Percentiles rank a stretch among this genome's conserved stretches.
phyloP scores from a whole-genome alignment of 2,329 filamentous ascomycete genomes.

The Talaromyces sp. region DNA sequence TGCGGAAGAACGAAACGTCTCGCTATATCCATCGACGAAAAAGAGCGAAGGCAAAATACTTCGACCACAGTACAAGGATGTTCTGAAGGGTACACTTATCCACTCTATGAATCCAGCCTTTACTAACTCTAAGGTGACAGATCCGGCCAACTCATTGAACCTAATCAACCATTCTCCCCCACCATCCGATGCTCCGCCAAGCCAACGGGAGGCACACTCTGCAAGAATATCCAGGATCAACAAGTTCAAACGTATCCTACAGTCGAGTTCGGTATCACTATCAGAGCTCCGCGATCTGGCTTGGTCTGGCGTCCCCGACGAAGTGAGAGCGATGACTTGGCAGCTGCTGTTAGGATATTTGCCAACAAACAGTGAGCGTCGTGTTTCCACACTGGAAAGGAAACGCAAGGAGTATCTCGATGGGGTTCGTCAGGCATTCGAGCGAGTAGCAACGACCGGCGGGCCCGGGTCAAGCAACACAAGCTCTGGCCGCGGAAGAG shows the following conservation, averaged over 20 bases:
- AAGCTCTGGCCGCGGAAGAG: slow-evolving; percentile 56
- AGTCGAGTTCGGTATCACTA: slow-evolving; percentile 83
- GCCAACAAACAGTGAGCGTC: slow-evolving; percentile 90
- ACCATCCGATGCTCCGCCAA: slow-evolving; percentile 67
- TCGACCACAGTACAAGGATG: slow-evolving; percentile 95
- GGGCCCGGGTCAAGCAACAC: slow-evolving; percentile 36
- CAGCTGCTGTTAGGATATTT: slow-evolving; percentile 91
- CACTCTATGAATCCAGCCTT: background rate
- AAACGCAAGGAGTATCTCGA: slow-evolving; percentile 97
- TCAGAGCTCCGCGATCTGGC: slow-evolving; percentile 77
- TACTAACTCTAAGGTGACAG: slow-evolving; percentile 21
- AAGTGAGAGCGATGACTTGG: slow-evolving; percentile 99
- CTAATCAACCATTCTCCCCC: slow-evolving; percentile 82
- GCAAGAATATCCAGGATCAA: slow-evolving; percentile 91
- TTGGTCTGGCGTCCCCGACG: slow-evolving; percentile 91
- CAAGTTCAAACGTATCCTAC: slow-evolving; percentile 94
- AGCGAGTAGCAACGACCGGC: slow-evolving; percentile 44
- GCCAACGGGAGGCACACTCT: slow-evolving; percentile 80
- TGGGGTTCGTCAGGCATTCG: slow-evolving; percentile 68
- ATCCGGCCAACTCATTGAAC: slow-evolving; percentile 89
- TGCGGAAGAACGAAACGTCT: slow-evolving; percentile 77
- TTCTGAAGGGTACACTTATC: slow-evolving; percentile 58
- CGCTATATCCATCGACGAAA: slow-evolving; percentile 80
- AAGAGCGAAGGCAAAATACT: slow-evolving; percentile 93
- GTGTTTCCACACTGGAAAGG: slow-evolving; percentile 82